Evolutionary conservation across 768 basidiomycete genomes (phyloP).

Genomic region (Lyophyllum semitale): DNA sequence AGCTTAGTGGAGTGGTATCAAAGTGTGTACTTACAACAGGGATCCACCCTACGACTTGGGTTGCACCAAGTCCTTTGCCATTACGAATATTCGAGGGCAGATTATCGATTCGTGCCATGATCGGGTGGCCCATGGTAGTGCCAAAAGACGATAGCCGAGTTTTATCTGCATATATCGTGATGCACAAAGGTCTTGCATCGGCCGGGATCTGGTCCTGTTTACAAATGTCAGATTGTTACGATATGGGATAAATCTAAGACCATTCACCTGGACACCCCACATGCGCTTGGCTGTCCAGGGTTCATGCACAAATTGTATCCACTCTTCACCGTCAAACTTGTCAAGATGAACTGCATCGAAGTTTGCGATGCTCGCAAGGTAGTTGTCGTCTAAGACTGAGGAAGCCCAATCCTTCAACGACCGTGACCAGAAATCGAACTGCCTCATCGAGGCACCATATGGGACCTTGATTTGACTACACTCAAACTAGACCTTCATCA

Average conservation of each 20-base stretch:
- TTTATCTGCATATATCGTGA: conserved; percentile 41
- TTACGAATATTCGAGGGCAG: conserved; percentile 32
- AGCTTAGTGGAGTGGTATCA: not conserved
- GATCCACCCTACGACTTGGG: conserved; percentile 6
- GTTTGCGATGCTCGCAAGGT: conserved; percentile 21
- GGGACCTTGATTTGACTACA: not conserved
- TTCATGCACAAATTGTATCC: not conserved
- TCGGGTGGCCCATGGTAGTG: conserved; percentile 33
- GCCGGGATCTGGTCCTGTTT: not conserved
- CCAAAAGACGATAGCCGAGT: conserved; percentile 37
- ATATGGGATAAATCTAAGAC: conserved; percentile 5
- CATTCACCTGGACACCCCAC: conserved; percentile 10
- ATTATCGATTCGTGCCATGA: conserved; percentile 31
- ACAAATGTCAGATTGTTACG: conserved; percentile 1
- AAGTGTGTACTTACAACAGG: not conserved
- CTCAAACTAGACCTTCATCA: conserved; percentile 8
- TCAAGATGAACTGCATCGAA: conserved; percentile 29
- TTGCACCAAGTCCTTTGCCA: conserved; percentile 32
- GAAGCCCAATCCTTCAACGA: conserved; percentile 30
- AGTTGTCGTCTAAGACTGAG: conserved; percentile 23
- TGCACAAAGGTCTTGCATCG: conserved; percentile 20
- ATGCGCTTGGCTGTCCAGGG: not conserved
- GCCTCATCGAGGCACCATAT: not conserved
- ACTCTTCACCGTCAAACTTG: conserved; percentile 7
- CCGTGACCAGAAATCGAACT: conserved; percentile 18